These are phyloP conservation scores for Cladosporium sp. DNA, from an alignment of 2,329 filamentous ascomycete species.

Conservation along the genomic window DNA sequence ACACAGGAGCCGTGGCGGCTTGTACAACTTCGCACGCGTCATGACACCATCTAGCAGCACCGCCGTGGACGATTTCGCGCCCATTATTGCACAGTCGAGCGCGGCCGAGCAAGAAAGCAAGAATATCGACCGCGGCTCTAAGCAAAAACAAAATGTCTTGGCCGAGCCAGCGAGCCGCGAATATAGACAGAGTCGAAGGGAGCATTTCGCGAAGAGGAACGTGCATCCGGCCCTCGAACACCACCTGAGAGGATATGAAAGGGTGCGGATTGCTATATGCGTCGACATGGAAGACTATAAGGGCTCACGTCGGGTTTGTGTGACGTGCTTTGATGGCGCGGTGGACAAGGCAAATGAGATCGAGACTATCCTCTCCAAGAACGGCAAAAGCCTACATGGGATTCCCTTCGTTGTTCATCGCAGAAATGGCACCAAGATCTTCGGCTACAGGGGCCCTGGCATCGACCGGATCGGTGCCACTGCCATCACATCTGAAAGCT, in stretches of 20 bases:
- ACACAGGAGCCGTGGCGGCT: too few relatives aligned
- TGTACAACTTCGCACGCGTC: too few relatives aligned
- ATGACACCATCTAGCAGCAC: too few relatives aligned
- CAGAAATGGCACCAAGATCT: not conserved
- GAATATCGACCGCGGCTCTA: too few relatives aligned
- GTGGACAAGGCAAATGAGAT: not conserved
- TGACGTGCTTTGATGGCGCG: not conserved
- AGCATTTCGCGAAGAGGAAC: not conserved
- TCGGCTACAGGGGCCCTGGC: not conserved
- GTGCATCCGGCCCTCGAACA: not conserved
- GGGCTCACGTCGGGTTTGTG: not conserved
- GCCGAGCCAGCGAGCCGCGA: not conserved
- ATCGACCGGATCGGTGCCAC: too few relatives aligned
- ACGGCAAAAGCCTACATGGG: not conserved
- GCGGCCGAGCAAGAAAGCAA: too few relatives aligned
- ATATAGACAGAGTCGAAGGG: not conserved
- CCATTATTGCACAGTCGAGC: too few relatives aligned
- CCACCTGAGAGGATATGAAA: not conserved
- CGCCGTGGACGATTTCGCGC: too few relatives aligned
- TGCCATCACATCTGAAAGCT: too few relatives aligned
- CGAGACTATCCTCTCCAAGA: not conserved
- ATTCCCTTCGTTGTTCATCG: not conserved
- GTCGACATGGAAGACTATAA: not conserved
- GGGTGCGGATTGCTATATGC: not conserved
- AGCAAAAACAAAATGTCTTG: too few relatives aligned